These are phyloP conservation scores for Colletotrichum melonis DNA, from an alignment of 2,329 filamentous ascomycete species.

Conservation along the genomic window DNA sequence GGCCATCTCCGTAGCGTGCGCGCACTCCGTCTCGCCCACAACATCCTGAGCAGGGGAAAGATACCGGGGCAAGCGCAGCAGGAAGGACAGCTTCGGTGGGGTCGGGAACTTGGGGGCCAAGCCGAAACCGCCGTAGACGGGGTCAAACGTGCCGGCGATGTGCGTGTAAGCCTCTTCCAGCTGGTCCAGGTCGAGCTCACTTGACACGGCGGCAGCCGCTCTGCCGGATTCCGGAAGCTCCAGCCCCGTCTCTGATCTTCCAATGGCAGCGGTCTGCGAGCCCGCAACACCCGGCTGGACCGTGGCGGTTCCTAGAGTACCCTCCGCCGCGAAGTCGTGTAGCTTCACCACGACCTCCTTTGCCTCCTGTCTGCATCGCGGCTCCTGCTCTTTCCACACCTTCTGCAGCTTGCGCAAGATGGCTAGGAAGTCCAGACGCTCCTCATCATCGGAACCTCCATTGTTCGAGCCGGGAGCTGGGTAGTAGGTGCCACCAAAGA, in stretches of 20 bases:
- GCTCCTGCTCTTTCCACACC: slow-evolving; percentile 85
- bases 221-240: slow-evolving; percentile 36
- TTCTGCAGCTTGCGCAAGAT: slow-evolving; percentile 82
- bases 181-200: slow-evolving; percentile 87
- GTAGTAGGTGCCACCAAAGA: slow-evolving; percentile 98
- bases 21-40: slow-evolving; percentile 85
- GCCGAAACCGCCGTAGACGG: slow-evolving; percentile 82
- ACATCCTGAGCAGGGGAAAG: slow-evolving; percentile 82
- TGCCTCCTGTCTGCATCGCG: slow-evolving; percentile 85
- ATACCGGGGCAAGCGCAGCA: slow-evolving; percentile 80
- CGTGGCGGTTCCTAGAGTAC: slow-evolving; percentile 69
- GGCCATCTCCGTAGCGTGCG: slow-evolving; percentile 81
- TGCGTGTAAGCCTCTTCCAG: slow-evolving; percentile 89
- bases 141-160: slow-evolving; percentile 84
- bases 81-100: slow-evolving; percentile 84
- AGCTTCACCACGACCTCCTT: slow-evolving; percentile 85
- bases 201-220: slow-evolving; percentile 53
- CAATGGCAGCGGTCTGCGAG: slow-evolving; percentile 25
- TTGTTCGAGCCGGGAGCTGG: slow-evolving; percentile 77
- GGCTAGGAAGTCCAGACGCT: slow-evolving; percentile 82
- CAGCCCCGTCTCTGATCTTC: slow-evolving; percentile 39
- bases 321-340: slow-evolving; percentile 89
- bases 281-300: slow-evolving; percentile 34
- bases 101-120: slow-evolving; percentile 90
- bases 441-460: slow-evolving; percentile 58